phyloP scores from a whole-genome alignment of 2,329 filamentous ascomycete genomes.

The Aspergillus pseudoglaucus region DNA sequence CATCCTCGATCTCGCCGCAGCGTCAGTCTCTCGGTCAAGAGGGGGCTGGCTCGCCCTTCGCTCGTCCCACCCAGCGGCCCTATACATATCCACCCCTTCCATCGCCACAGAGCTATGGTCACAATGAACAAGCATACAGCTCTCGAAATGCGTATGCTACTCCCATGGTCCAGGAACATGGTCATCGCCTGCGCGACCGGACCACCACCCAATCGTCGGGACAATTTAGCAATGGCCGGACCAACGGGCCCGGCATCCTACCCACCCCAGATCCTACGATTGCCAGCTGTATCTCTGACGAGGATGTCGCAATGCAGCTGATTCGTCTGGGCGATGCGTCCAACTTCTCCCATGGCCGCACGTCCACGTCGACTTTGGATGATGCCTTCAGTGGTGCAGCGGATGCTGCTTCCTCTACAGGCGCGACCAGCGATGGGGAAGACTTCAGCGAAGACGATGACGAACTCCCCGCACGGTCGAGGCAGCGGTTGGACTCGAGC shows the following conservation, averaged over 20 bases:
- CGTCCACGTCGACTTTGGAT: slow-evolving; percentile 86
- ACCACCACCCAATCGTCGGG: slow-evolving; percentile 47
- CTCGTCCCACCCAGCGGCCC: slow-evolving; percentile 68
- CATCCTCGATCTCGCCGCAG: slow-evolving; percentile 90
- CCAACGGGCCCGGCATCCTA: slow-evolving; percentile 55
- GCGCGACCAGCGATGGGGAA: slow-evolving; percentile 73
- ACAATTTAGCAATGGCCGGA: slow-evolving; percentile 33
- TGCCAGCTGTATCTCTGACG: slow-evolving; percentile 92
- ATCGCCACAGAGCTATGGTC: slow-evolving; percentile 72
- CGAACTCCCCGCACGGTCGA: slow-evolving; percentile 41
- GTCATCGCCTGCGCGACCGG: slow-evolving; percentile 61
- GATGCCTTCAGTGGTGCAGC: slow-evolving; percentile 88
- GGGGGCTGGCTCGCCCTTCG: slow-evolving; percentile 63
- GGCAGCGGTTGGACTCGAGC: slow-evolving; percentile 38
- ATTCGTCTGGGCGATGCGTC: slow-evolving; percentile 94
- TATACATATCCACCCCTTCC: slow-evolving; percentile 74
- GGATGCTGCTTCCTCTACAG: slow-evolving; percentile 76
- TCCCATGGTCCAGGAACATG: slow-evolving; percentile 49
- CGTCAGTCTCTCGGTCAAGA: slow-evolving; percentile 70
- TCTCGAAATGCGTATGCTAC: slow-evolving; percentile 53
- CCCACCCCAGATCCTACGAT: slow-evolving; percentile 97
- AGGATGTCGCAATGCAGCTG: slow-evolving; percentile 93
- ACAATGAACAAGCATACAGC: slow-evolving; percentile 39
- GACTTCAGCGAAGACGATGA: slow-evolving; percentile 56
- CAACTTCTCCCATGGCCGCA: slow-evolving; percentile 86